These are phyloP conservation scores for Claviceps pusilla DNA, from an alignment of 2,329 filamentous ascomycete species.

Conservation along the genomic window DNA sequence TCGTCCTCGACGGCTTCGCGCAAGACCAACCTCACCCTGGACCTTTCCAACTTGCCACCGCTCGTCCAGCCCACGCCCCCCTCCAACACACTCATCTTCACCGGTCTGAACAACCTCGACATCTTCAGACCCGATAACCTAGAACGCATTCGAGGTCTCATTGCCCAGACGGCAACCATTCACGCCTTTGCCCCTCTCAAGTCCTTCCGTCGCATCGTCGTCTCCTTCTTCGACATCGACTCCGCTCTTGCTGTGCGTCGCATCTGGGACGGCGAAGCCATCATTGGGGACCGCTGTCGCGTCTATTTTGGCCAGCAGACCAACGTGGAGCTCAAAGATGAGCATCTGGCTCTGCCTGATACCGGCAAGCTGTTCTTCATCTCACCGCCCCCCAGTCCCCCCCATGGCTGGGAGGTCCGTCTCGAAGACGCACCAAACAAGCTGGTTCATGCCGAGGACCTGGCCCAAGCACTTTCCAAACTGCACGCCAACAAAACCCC, in stretches of 20 bases:
- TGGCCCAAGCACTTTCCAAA: slow-evolving; percentile 50
- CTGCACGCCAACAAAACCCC: slow-evolving; percentile 32
- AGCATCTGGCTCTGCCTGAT: slow-evolving; percentile 51
- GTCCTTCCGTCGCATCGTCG: slow-evolving; percentile 67
- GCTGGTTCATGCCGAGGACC: slow-evolving; percentile 52
- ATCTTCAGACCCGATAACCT: slow-evolving; percentile 64
- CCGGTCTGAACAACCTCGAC: slow-evolving; percentile 57
- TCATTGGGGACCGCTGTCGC: slow-evolving; percentile 54
- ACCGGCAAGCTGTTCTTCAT: slow-evolving; percentile 62
- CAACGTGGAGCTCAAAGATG: slow-evolving; percentile 36
- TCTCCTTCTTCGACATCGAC: slow-evolving; percentile 58
- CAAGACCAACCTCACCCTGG: slow-evolving; percentile 47
- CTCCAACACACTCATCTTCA: slow-evolving; percentile 74
- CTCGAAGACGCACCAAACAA: slow-evolving; percentile 58
- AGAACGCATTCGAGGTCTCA: slow-evolving; percentile 55
- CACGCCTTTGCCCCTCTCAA: slow-evolving; percentile 69
- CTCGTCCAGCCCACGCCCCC: slow-evolving; percentile 57
- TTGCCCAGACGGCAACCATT: slow-evolving; percentile 54
- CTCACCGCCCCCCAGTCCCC: slow-evolving; percentile 51
- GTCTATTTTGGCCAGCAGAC: slow-evolving; percentile 56
- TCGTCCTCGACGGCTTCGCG: slow-evolving; percentile 31
- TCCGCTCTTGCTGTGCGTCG: slow-evolving; percentile 57
- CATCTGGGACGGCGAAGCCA: slow-evolving; percentile 57
- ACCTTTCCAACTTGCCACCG: slow-evolving; percentile 58
- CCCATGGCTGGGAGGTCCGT: slow-evolving; percentile 53